A percentile compares a stretch with the other conserved stretches of the same genome.
Conservation (phyloP, 2,329 filamentous ascomycete species). For the Neonectria magnoliae region DNA sequence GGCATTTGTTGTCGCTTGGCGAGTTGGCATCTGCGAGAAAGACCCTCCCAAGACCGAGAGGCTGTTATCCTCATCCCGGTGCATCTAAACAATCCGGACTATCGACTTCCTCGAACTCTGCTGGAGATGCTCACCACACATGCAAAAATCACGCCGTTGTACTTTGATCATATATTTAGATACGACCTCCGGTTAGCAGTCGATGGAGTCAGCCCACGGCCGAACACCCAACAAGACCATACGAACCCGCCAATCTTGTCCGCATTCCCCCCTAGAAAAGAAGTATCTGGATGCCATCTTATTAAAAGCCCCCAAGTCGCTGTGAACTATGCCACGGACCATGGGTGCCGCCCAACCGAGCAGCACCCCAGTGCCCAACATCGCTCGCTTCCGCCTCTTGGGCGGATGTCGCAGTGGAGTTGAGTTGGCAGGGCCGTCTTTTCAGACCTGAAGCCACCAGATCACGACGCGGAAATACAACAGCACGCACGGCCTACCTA, state of each 20-base stretch:
- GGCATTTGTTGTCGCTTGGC: not conserved
- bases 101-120: not conserved
- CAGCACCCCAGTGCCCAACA: too few species aligned
- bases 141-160: not conserved
- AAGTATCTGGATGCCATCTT: not conserved
- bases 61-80: not conserved
- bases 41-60: not conserved
- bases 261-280: not conserved
- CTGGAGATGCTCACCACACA: not conserved
- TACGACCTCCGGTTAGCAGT: not conserved
- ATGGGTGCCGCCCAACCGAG: not conserved
- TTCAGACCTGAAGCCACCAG: not conserved
- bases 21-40: not conserved
- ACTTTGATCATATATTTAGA: not conserved
- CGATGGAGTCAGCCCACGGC: not conserved
- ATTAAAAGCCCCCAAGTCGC: not conserved
- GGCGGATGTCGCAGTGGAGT: not conserved
- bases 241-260: not conserved
- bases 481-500: not conserved
- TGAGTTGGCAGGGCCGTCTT: not conserved
- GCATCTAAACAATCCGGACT: not conserved
- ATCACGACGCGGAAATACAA: not conserved
- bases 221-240: not conserved
- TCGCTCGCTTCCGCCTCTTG: not conserved
- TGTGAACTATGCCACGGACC: not conserved